phyloP scores from a whole-genome alignment of 2,329 filamentous ascomycete species.

The Aspergillus hortae region DNA sequence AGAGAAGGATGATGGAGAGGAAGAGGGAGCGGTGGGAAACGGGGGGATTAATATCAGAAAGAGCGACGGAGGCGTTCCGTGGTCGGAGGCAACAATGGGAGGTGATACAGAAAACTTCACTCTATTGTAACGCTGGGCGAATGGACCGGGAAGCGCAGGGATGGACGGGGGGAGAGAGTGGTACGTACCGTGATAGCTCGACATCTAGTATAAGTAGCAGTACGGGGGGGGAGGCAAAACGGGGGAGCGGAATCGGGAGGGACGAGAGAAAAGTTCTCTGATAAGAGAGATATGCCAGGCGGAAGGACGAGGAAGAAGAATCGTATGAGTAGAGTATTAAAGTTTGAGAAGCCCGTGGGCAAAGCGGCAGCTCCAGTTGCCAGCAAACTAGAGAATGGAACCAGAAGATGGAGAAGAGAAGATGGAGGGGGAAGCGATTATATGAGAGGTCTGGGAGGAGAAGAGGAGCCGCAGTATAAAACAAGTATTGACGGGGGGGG shows the following conservation, averaged over 20 bases:
- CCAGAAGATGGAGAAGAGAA: background rate
- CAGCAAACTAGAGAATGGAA: background rate
- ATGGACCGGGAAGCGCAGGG: background rate
- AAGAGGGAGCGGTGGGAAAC: background rate
- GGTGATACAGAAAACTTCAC: slow-evolving; percentile 18
- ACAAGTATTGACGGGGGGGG: background rate
- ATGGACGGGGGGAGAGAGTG: background rate
- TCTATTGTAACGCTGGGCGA: slow-evolving; percentile 13
- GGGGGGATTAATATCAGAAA: slow-evolving; percentile 11
- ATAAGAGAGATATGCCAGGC: background rate
- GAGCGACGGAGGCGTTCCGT: slow-evolving; percentile 21
- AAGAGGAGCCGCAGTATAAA: background rate
- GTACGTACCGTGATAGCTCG: slow-evolving; percentile 17
- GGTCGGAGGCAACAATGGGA: slow-evolving; percentile 14
- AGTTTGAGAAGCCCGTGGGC: slow-evolving; percentile 1
- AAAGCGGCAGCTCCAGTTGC: background rate
- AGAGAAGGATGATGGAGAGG: background rate
- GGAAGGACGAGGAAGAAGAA: background rate
- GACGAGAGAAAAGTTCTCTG: slow-evolving; percentile 2
- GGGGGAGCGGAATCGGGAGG: slow-evolving; percentile 6
- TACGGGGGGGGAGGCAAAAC: slow-evolving; percentile 1
- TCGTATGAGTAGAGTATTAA: slow-evolving; percentile 6
- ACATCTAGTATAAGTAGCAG: slow-evolving; percentile 13
- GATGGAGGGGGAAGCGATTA: slow-evolving; percentile 5
- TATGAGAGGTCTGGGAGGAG: background rate